These are phyloP conservation scores for Penicillium sp. DNA, from an alignment of 2,329 filamentous ascomycete genomes.

Conservation along the genomic window DNA sequence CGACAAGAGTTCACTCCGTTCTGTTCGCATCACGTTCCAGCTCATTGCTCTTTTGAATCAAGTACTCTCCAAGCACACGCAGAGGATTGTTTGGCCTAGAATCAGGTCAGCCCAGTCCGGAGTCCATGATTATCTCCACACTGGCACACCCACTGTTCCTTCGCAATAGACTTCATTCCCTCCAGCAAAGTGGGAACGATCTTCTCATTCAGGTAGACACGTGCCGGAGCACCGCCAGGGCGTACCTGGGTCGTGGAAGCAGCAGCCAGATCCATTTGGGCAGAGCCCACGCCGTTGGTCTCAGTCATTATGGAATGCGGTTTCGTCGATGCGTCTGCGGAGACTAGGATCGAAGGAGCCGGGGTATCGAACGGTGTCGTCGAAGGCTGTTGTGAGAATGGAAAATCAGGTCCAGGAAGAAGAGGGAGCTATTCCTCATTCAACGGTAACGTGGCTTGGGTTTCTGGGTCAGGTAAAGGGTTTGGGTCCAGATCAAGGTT, in stretches of 20 bases:
- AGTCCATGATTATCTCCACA: neutral
- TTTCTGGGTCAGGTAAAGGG: neutral
- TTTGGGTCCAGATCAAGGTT: constrained; percentile 9
- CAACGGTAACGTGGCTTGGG: neutral
- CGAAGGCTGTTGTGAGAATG: neutral
- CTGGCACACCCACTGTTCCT: constrained; percentile 60
- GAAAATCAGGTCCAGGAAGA: neutral
- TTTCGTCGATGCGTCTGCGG: neutral
- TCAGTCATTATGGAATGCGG: constrained; percentile 20
- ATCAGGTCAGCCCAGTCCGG: neutral
- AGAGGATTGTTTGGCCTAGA: constrained; percentile 65
- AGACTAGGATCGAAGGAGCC: neutral
- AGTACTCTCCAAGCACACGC: constrained; percentile 66
- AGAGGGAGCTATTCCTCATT: too few species aligned
- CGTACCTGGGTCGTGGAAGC: constrained; percentile 53
- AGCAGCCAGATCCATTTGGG: constrained; percentile 45
- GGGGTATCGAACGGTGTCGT: neutral
- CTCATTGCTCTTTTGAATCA: constrained; percentile 67
- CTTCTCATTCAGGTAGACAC: constrained; percentile 69
- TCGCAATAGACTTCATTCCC: constrained; percentile 70
- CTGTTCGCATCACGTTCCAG: constrained; percentile 48
- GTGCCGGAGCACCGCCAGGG: constrained; percentile 65
- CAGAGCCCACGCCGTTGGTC: constrained; percentile 22
- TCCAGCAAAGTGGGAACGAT: constrained; percentile 67
- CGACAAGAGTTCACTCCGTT: constrained; percentile 14